Conservation (phyloP, 441 rosid species). For the Macaranga tanarius region DNA sequence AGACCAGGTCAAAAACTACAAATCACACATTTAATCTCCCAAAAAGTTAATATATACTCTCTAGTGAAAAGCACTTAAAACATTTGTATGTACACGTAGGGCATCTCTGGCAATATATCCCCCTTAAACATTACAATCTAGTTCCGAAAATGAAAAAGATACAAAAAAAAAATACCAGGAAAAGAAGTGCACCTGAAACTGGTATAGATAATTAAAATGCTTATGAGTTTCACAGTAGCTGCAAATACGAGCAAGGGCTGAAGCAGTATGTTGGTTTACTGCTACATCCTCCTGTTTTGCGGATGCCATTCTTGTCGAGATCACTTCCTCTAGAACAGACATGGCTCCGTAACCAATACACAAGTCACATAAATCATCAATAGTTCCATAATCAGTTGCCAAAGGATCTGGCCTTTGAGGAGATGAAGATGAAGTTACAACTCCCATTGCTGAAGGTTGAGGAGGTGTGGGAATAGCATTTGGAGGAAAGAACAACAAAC, state of each 20-base stretch:
- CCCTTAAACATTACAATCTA: not conserved
- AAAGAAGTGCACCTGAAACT: conserved; percentile 65
- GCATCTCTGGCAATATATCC: conserved; percentile 2
- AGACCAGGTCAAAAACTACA: conserved; percentile 1
- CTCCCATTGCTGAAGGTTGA: conserved; percentile 61
- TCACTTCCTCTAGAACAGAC: conserved; percentile 80
- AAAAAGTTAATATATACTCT: not conserved
- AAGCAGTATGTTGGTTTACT: conserved; percentile 62
- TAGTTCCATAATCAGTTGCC: conserved; percentile 90
- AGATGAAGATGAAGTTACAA: conserved; percentile 68
- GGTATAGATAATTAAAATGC: conserved; percentile 92
- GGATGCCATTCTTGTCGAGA: conserved; percentile 68
- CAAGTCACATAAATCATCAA: conserved; percentile 83
- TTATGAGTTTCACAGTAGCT: conserved; percentile 76
- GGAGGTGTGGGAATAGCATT: conserved; percentile 71
- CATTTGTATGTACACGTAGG: not conserved
- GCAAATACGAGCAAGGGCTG: conserved; percentile 85
- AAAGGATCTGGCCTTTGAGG: conserved; percentile 94
- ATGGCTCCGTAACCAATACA: conserved; percentile 87
- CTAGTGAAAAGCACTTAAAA: conserved; percentile 1
- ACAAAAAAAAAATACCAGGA: not conserved
- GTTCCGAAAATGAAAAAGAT: not conserved
- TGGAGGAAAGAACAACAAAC: conserved; percentile 80
- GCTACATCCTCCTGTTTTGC: conserved; percentile 56
- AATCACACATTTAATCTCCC: not conserved